Base-by-base conservation (phyloP, 441 rosid species). In the Eutrema salsugineum region DNA sequence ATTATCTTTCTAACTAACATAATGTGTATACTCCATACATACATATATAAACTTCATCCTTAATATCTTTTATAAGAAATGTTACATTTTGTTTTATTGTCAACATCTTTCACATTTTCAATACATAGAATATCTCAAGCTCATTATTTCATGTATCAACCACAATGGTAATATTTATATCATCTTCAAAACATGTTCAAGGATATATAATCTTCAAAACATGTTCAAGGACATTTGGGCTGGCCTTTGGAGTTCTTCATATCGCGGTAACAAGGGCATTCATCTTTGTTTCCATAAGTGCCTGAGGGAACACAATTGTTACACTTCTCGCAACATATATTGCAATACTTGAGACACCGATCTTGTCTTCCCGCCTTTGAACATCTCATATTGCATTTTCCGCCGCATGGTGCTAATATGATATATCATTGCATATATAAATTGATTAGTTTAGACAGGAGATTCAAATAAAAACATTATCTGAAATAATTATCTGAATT, bases 251-350 rank as follows among this genome's bases (percentile, higher is more conserved):
- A 79, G 73, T 79, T 86, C 76, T 70, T 81, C 84, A 69, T 47
- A 77, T 86, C 86, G 14, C 83, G 73, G 64, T 88, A 88, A 77
- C 93, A 88, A 59, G 89, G 88, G 36, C 93, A 88, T 73, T 88
- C 84, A 30, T 86, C 59, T 78, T 85, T 88, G 86, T 86, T 62
- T 12, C 93, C 91, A n/a, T 71, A 86, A 46, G 93, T 88, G n/a
- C 91, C 89, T 0, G 88, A 83, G 1, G 93, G 93, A 46, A 86
- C 93, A 54, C 93, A 88, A 5, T 30, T 5, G 2, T 42, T 4
- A 79, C 93, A 88, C 69, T 86, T 80, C 55, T 57, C 58, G 32
- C 94, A 88, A 72, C 94, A 88, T 28, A 86, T 83, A 36, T 79
- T 78, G 72, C 94, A 88, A 70, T 85, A 86, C 63, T 85, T 81